A percentile compares a stretch with the other conserved stretches of the same genome.
Conservation (phyloP, 2,329 filamentous ascomycete genomes). For the Mycogone perniciosa region DNA sequence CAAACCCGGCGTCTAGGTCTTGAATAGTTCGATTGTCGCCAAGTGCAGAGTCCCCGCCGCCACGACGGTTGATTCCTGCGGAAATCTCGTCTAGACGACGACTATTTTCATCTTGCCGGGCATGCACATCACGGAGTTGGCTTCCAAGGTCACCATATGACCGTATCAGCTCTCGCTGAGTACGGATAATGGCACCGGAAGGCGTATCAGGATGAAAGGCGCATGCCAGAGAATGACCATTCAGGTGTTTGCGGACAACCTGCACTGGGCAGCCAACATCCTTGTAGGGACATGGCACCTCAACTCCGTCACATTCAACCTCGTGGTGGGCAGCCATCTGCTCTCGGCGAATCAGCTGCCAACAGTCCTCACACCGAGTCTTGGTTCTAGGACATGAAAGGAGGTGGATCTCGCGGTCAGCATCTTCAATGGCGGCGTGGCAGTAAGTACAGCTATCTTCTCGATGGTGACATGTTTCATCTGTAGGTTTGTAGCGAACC, state of each 20-base stretch:
- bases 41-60: conserved; percentile 20
- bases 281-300: conserved; percentile 42
- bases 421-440: conserved; percentile 40
- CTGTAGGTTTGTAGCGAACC: conserved; percentile 44
- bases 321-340: conserved; percentile 42
- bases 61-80: conserved; percentile 35
- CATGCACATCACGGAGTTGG: conserved; percentile 30
- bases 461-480: conserved; percentile 50
- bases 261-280: conserved; percentile 32
- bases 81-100: conserved; percentile 32
- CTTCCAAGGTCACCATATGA: conserved; percentile 30
- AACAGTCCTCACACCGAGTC: conserved; percentile 45
- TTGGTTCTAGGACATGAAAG: conserved; percentile 40
- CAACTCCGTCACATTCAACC: conserved; percentile 42
- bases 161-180: conserved; percentile 43
- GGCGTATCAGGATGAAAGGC: conserved; percentile 44
- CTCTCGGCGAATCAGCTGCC: conserved; percentile 36
- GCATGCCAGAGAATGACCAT: conserved; percentile 42
- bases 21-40: conserved; percentile 42
- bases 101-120: conserved; percentile 28
- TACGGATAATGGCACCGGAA: conserved; percentile 44
- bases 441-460: conserved; percentile 49
- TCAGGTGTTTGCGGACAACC: conserved; percentile 31
- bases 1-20: conserved; percentile 41
- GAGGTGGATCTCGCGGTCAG: conserved; percentile 32